Base-by-base conservation (phyloP, 805 yeast genomes). In the Kuraishia borneana region DNA sequence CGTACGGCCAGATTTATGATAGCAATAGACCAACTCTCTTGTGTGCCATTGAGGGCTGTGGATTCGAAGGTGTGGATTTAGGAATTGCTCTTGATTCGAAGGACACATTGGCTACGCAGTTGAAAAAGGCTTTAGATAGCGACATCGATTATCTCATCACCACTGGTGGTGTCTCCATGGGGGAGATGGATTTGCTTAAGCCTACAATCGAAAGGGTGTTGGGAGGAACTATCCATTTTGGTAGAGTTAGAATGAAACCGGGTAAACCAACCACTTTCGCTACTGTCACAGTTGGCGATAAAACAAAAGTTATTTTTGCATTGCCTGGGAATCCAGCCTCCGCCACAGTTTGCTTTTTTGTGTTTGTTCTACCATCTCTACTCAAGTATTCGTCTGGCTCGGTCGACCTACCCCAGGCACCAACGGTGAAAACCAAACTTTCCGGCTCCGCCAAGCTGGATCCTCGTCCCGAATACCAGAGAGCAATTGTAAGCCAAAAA, bases 91-190 rank as follows among this genome's bases (percentile, higher is more conserved):
- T 54, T 2, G 80, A 73, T 42, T 48, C 48, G 9, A 42, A 56
- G 8, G 43, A 35, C 2, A 36, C 45, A 0, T 45, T 70, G 4
- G 50, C 42, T 14, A 31, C 33, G 3, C 32, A 36, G 8, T 42
- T 67, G 5, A 18, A 31, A 1, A 32, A 35, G 0, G 60, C 61
- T 0, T 47, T 64, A 18, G 27, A 37, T 2, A 22, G 40, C 4
- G 42, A 44, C 8, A 47, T 63, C 10, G 76, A 70, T 36, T 60
- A 60, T 25, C 41, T 70, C 25, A 54, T 70, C 25, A 69, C 76
- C 2, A 62, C 72, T 1, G 77, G 77, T 2, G 77, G 77, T 18
- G 77, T 70, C 2, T 70, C 77, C 1, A 70, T 70, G 77, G 77
- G 77, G 2, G 77, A 70, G 43, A 39, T 60, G 22, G 77, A 70